Conservation (phyloP, 352 stramenopile species). For the Pythium pyrilobum region DNA sequence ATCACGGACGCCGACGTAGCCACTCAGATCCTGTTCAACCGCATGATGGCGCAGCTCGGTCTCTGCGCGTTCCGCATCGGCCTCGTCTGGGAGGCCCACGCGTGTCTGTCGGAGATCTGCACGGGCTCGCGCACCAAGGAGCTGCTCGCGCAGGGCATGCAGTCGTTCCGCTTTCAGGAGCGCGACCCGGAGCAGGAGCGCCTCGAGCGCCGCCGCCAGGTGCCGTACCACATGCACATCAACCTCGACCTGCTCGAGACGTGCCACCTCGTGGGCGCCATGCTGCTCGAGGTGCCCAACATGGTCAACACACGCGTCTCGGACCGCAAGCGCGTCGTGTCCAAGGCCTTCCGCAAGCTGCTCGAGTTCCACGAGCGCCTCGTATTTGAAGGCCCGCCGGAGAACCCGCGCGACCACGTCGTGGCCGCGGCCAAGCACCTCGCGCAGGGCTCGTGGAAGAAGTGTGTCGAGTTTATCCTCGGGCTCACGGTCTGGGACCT, state of each 20-base stretch:
- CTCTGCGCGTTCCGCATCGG: conserved; percentile 96
- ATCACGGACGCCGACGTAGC: conserved; percentile 91
- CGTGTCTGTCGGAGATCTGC: conserved; percentile 97
- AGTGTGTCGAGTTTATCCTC: conserved; percentile 83
- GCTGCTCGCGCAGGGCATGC: conserved; percentile 95
- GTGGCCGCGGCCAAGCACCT: conserved; percentile 94
- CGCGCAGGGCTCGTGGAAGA: conserved; percentile 94
- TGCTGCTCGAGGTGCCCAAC: conserved; percentile 98
- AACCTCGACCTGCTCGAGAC: conserved; percentile 98
- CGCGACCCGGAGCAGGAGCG: conserved; percentile 97
- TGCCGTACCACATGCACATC: conserved; percentile 99
- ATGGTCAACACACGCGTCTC: conserved; percentile 89
- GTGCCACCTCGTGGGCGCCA: conserved; percentile 96
- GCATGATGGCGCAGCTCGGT: conserved; percentile 91
- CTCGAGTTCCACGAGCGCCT: conserved; percentile 87
- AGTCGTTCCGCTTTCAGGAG: conserved; percentile 90
- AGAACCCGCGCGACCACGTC: conserved; percentile 97
- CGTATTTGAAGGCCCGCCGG: conserved; percentile 96
- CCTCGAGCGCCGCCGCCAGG: conserved; percentile 93
- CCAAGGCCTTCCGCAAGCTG: conserved; percentile 94
- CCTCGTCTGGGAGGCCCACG: conserved; percentile 94
- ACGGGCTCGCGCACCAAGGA: conserved; percentile 91
- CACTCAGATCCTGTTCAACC: conserved; percentile 98
- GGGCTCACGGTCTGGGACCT: conserved; percentile 95
- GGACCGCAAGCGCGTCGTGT: conserved; percentile 88